These are phyloP conservation scores for Castanea mollissima DNA, from an alignment of 306 rosid species.

Conservation along the genomic window DNA sequence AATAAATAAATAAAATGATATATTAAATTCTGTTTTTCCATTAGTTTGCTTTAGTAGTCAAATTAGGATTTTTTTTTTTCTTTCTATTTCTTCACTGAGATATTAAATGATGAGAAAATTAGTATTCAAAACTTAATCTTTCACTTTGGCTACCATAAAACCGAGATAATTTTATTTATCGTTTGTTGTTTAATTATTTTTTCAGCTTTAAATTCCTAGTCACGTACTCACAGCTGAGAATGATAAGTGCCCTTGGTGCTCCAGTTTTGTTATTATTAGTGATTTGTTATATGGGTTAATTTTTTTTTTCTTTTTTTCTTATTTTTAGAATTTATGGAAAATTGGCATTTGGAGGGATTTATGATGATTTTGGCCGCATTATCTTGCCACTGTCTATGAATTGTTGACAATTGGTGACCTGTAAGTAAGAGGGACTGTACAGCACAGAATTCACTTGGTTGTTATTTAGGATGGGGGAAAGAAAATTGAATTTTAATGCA, in stretches of 20 bases:
- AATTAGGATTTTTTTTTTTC: not conserved
- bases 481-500: constrained; percentile 75
- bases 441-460: constrained; percentile 12
- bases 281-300: no score
- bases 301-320: not conserved
- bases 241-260: not conserved
- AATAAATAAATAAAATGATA: not conserved
- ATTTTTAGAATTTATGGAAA: constrained; percentile 28
- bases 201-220: not conserved
- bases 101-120: not conserved
- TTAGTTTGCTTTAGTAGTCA: not conserved
- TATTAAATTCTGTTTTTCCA: no score
- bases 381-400: constrained; percentile 6
- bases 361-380: constrained; percentile 6
- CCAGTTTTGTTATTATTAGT: not conserved
- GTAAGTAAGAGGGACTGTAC: constrained; percentile 21
- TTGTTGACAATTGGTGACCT: constrained; percentile 16
- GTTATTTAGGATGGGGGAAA: constrained; percentile 56
- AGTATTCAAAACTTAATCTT: not conserved
- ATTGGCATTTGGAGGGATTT: constrained; percentile 17
- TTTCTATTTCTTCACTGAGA: not conserved
- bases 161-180: no score
- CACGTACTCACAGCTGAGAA: not conserved
- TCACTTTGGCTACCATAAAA: not conserved
- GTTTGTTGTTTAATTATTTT: not conserved